These are phyloP conservation scores for Inga laurina DNA, from an alignment of 306 rosid genomes.

Conservation along the genomic window DNA sequence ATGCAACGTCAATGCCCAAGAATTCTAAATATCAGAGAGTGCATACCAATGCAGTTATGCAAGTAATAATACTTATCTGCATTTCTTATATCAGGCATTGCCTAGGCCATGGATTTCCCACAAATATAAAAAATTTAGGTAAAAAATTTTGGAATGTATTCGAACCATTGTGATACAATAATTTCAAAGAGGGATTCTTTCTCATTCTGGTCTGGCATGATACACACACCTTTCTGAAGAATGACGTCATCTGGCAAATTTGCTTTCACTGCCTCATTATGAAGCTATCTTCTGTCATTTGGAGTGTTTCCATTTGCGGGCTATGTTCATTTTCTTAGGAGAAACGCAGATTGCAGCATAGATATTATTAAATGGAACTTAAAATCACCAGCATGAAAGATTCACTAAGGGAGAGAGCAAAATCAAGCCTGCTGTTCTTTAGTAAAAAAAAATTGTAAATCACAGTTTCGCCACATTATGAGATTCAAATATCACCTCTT, in stretches of 20 bases:
- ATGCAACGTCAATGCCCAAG: not conserved
- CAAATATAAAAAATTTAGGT: not conserved
- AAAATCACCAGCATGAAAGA: not conserved
- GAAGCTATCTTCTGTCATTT: conserved; percentile 9
- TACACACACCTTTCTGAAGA: not conserved
- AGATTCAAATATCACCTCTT: conserved; percentile 57
- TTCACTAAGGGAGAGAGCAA: no score
- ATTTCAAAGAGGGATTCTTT: not conserved
- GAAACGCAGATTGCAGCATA: not conserved
- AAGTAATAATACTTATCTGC: not conserved
- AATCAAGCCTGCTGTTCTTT: no score
- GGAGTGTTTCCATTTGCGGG: not conserved
- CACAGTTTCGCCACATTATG: conserved; percentile 18
- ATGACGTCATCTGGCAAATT: conserved; percentile 3
- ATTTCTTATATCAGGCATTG: conserved; percentile 7
- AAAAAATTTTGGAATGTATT: not conserved
- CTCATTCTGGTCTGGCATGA: not conserved
- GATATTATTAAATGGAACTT: not conserved
- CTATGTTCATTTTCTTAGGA: not conserved
- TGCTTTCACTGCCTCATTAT: not conserved
- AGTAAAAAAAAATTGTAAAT: not conserved
- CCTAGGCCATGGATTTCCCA: conserved; percentile 9
- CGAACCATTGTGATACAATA: not conserved
- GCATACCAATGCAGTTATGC: not conserved
- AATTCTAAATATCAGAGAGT: not conserved